Conservation (phyloP, 1,284 basidiomycete species). For the Rugosomyces carneus region DNA sequence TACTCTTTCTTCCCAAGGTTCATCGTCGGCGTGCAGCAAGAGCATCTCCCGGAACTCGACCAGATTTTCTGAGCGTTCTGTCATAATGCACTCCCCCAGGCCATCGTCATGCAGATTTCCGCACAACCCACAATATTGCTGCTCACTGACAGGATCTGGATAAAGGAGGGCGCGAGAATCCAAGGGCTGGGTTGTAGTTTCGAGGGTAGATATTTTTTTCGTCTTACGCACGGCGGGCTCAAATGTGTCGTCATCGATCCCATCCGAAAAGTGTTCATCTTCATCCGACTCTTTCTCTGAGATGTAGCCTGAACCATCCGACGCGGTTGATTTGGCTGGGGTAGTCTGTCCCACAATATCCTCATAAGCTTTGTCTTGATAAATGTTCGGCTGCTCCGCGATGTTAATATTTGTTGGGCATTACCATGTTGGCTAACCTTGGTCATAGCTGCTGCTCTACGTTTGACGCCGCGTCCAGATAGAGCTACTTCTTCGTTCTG, state of each 20-base stretch:
- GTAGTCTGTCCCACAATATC: slow-evolving; percentile 22
- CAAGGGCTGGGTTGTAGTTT: neutral
- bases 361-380: slow-evolving; percentile 22
- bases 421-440: slow-evolving; percentile 33
- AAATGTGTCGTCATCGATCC: slow-evolving; percentile 19
- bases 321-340: slow-evolving; percentile 13
- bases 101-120: slow-evolving; percentile 41
- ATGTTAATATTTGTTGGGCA: neutral
- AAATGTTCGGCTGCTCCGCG: slow-evolving; percentile 18
- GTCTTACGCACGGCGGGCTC: slow-evolving; percentile 8
- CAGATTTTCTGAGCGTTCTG: slow-evolving; percentile 54
- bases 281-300: slow-evolving; percentile 26
- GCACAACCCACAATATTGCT: slow-evolving; percentile 54
- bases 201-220: slow-evolving; percentile 2
- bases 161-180: slow-evolving; percentile 1
- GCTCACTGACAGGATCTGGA: slow-evolving; percentile 1
- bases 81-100: slow-evolving; percentile 53
- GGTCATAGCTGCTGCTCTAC: slow-evolving; percentile 56
- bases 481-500: slow-evolving; percentile 42
- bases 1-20: slow-evolving; percentile 60
- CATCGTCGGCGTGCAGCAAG: slow-evolving; percentile 52
- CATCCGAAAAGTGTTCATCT: slow-evolving; percentile 11
- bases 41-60: slow-evolving; percentile 64
- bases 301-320: slow-evolving; percentile 32
- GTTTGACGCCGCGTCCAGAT: slow-evolving; percentile 64